A percentile compares a stretch with the other conserved stretches of the same genome.
Evolutionary conservation across 2,329 filamentous ascomycete genomes (phyloP).

Genomic region (Akanthomyces muscarius): DNA sequence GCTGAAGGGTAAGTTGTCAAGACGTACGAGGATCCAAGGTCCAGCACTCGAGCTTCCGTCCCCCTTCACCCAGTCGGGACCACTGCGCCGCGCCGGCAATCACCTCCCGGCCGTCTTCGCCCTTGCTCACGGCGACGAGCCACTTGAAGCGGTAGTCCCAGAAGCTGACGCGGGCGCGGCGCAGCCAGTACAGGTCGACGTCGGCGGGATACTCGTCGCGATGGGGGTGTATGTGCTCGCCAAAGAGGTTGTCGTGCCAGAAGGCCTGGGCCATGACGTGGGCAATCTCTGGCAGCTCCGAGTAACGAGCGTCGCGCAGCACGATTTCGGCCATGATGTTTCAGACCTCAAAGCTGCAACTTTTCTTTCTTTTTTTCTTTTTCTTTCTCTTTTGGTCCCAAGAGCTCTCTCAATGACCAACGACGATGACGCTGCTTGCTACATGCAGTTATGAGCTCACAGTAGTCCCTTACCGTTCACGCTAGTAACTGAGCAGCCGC

Average conservation of each 20-base stretch:
- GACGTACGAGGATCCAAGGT: constrained; percentile 23
- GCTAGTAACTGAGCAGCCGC: not conserved
- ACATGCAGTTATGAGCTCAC: not conserved
- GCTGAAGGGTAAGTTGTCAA: too few species aligned
- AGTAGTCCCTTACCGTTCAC: not conserved
- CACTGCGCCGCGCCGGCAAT: constrained; percentile 26
- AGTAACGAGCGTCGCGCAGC: constrained; percentile 21
- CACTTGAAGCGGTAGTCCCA: constrained; percentile 28
- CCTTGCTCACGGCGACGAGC: constrained; percentile 26
- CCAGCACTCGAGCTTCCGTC: constrained; percentile 19
- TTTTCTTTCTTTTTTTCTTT: too few species aligned
- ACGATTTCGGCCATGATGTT: constrained; percentile 2
- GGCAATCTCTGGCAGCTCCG: constrained; percentile 28
- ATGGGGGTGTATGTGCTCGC: constrained; percentile 32
- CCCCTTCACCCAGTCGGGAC: constrained; percentile 22
- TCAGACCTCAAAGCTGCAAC: too few species aligned
- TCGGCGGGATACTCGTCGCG: constrained; percentile 30
- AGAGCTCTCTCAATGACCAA: not conserved
- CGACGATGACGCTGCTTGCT: not conserved
- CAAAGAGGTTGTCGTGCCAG: constrained; percentile 32
- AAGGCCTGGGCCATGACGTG: constrained; percentile 31
- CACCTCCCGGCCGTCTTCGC: constrained; percentile 18
- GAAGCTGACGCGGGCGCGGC: constrained; percentile 25
- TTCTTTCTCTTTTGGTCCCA: not conserved
- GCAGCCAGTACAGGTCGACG: constrained; percentile 29